A percentile compares a stretch with the other conserved stretches of the same genome.
These are phyloP conservation scores for Tritrichomonas foetus DNA, from an alignment of 208 protist genomes.

Conservation along the genomic window DNA sequence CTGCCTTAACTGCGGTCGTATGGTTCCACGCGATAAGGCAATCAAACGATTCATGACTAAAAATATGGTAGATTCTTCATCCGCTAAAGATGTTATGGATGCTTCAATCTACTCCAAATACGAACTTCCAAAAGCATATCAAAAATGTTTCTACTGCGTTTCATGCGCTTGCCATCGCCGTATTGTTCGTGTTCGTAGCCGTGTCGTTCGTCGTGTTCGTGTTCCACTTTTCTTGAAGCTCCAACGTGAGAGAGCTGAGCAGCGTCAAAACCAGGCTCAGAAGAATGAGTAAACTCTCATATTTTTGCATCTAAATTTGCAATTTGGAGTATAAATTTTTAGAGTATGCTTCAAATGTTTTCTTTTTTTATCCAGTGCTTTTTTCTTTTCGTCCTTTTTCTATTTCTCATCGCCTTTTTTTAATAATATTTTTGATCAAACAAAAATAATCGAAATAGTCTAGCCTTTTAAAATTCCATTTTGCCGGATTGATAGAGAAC, in stretches of 20 bases:
- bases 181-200: slow-evolving; percentile 51
- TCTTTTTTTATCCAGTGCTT: too few relatives aligned
- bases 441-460: too few relatives aligned
- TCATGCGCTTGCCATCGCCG: slow-evolving; percentile 54
- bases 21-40: slow-evolving; percentile 53
- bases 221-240: slow-evolving; percentile 45
- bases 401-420: too few relatives aligned
- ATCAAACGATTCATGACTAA: slow-evolving; percentile 51
- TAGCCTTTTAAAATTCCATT: too few relatives aligned
- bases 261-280: background rate
- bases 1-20: slow-evolving; percentile 50
- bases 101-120: slow-evolving; percentile 49
- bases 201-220: slow-evolving; percentile 41
- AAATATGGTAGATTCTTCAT: slow-evolving; percentile 54
- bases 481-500: too few relatives aligned
- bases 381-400: too few relatives aligned
- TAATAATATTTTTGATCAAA: too few relatives aligned
- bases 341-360: too few relatives aligned
- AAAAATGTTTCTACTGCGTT: slow-evolving; percentile 56
- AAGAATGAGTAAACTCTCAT: too few relatives aligned
- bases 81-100: slow-evolving; percentile 48
- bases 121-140: slow-evolving; percentile 54
- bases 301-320: too few relatives aligned
- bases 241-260: background rate
- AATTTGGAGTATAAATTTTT: too few relatives aligned